A percentile compares a stretch with the other conserved stretches of the same genome.
These are phyloP conservation scores for Sclerotinia minor DNA, from an alignment of 2,329 filamentous ascomycete genomes.

Conservation along the genomic window DNA sequence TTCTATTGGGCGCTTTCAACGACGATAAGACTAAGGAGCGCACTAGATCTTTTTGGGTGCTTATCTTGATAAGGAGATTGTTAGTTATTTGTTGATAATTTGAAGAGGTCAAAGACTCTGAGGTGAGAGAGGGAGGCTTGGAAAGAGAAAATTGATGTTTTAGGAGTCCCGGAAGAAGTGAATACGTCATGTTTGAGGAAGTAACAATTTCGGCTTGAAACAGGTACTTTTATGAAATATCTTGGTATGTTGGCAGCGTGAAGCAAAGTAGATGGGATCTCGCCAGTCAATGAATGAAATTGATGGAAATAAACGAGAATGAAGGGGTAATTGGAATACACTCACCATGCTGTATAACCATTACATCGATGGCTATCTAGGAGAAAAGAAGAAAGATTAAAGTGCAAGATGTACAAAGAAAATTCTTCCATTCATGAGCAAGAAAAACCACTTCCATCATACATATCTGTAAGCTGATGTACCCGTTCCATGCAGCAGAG, in stretches of 20 bases:
- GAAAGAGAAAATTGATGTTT: not conserved
- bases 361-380: not conserved
- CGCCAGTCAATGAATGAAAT: not conserved
- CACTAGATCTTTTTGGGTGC: slow-evolving; percentile 2
- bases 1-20: not conserved
- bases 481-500: not conserved
- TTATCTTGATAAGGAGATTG: slow-evolving; percentile 15
- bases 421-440: not conserved
- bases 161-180: not conserved
- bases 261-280: not conserved
- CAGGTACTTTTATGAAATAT: not conserved
- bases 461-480: too few species aligned
- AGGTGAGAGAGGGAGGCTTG: not conserved
- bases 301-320: not conserved
- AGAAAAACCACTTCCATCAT: too few species aligned
- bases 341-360: not conserved
- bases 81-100: slow-evolving; percentile 20
- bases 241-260: not conserved
- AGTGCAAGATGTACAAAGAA: not conserved
- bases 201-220: slow-evolving; percentile 9
- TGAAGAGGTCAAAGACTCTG: slow-evolving; percentile 7
- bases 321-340: not conserved
- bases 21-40: slow-evolving; percentile 18
- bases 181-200: slow-evolving; percentile 8
- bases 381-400: not conserved